Percentiles rank a stretch among this genome's conserved stretches.
phyloP scores from a whole-genome alignment of 345 rosid genomes.

The Sisymbrium altissimum region DNA sequence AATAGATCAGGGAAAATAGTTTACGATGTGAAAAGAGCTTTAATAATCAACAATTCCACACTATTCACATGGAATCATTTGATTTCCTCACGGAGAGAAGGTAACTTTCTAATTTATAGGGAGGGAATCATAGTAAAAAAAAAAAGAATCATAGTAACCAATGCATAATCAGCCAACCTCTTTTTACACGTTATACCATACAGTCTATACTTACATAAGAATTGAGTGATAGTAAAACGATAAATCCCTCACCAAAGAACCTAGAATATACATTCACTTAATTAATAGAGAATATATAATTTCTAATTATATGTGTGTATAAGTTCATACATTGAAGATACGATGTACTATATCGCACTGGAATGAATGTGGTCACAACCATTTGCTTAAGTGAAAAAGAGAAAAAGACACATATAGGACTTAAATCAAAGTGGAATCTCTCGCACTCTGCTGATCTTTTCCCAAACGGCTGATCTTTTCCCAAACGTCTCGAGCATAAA shows the following conservation, averaged over 20 bases:
- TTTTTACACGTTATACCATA: not conserved
- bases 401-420: not conserved
- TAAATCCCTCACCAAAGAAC: not conserved
- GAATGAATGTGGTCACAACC: not conserved
- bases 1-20: not conserved
- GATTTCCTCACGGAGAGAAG: not conserved
- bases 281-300: not conserved
- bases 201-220: not conserved
- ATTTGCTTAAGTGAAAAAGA: not conserved
- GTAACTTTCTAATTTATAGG: no score
- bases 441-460: not conserved
- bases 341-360: not conserved
- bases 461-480: not conserved
- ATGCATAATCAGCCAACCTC: not conserved
- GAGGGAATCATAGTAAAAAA: not conserved
- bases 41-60: not conserved
- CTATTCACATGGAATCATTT: not conserved
- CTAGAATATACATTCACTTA: not conserved
- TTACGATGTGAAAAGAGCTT: not conserved
- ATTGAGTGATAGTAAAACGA: not conserved
- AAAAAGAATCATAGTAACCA: not conserved
- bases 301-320: not conserved
- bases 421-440: not conserved
- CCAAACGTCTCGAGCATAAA: not conserved
- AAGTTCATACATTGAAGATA: not conserved